Evolutionary conservation across 208 protist species (phyloP).

Genomic region (Crithidia fasciculata): DNA sequence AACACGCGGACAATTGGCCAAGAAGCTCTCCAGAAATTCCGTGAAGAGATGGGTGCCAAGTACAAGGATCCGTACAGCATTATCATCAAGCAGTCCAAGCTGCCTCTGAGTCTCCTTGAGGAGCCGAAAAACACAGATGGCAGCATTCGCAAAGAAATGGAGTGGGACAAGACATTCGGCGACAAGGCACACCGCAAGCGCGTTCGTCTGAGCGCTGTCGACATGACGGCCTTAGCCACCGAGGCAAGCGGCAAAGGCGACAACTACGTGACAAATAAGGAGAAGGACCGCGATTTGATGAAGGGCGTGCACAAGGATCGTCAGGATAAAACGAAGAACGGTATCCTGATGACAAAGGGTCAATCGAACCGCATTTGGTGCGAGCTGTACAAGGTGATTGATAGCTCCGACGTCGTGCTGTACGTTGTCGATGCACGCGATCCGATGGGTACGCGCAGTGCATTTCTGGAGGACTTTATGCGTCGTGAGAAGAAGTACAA

Average conservation of each 20-base stretch:
- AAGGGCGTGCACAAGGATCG: constrained; percentile 50
- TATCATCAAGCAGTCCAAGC: constrained; percentile 96
- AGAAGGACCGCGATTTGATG: constrained; percentile 68
- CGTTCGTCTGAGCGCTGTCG: constrained; percentile 60
- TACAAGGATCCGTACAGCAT: constrained; percentile 98
- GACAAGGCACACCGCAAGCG: constrained; percentile 94
- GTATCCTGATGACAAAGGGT: constrained; percentile 97
- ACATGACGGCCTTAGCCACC: constrained; percentile 62
- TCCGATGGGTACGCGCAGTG: constrained; percentile 98
- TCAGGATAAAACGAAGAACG: constrained; percentile 85
- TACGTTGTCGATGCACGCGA: constrained; percentile 98
- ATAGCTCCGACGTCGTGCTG: constrained; percentile 99
- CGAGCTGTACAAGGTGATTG: constrained; percentile 99
- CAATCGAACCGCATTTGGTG: constrained; percentile 99
- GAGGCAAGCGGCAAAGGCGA: constrained; percentile 47
- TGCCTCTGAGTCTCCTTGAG: constrained; percentile 96
- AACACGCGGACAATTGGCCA: constrained; percentile 97
- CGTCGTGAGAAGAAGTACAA: constrained; percentile 98
- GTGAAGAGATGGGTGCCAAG: constrained; percentile 95
- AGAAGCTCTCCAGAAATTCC: constrained; percentile 96
- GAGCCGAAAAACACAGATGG: constrained; percentile 84
- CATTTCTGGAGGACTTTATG: constrained; percentile 94
- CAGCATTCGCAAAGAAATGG: constrained; percentile 94
- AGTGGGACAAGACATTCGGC: constrained; percentile 97
- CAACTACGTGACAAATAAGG: constrained; percentile 63